phyloP scores from a whole-genome alignment of 371 early-diverging fungal species.

The Zopfochytrium polystomum region DNA sequence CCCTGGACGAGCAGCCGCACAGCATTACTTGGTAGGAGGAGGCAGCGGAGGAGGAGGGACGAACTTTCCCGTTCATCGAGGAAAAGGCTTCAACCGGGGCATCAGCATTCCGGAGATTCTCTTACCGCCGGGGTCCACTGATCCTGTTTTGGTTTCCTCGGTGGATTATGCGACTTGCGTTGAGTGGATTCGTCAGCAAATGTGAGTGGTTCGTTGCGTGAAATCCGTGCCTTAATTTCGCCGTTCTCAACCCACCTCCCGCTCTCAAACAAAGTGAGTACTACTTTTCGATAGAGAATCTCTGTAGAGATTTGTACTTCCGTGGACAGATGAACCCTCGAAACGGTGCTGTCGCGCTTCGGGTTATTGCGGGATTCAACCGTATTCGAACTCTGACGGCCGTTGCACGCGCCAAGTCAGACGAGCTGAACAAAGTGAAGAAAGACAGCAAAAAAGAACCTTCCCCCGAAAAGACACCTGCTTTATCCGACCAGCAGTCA shows the following conservation, averaged over 20 bases:
- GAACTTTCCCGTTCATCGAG: too few relatives aligned
- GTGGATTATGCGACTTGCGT: conserved; percentile 38
- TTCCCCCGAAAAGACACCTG: too few relatives aligned
- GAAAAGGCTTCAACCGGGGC: too few relatives aligned
- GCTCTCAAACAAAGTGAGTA: conserved; percentile 44
- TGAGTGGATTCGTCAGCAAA: conserved; percentile 40
- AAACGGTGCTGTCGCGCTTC: conserved; percentile 45
- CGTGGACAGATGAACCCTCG: conserved; percentile 74
- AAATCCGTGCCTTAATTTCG: background rate
- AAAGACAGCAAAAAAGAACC: too few relatives aligned
- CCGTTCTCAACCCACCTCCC: conserved; percentile 1
- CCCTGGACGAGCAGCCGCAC: too few relatives aligned
- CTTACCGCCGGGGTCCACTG: background rate
- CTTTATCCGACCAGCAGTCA: too few relatives aligned
- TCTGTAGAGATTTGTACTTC: conserved; percentile 90
- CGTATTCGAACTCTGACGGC: conserved; percentile 56
- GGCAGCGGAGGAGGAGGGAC: too few relatives aligned
- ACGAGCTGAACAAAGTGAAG: too few relatives aligned
- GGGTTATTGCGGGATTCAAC: conserved; percentile 78
- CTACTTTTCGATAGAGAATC: conserved; percentile 93
- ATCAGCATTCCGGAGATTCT: background rate
- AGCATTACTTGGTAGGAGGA: too few relatives aligned
- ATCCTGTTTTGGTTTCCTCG: background rate
- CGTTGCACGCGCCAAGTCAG: conserved; percentile 30
- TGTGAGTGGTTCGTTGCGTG: conserved; percentile 23